phyloP scores from a whole-genome alignment of 2,329 filamentous ascomycete genomes.

The Pseudonectria buxi region DNA sequence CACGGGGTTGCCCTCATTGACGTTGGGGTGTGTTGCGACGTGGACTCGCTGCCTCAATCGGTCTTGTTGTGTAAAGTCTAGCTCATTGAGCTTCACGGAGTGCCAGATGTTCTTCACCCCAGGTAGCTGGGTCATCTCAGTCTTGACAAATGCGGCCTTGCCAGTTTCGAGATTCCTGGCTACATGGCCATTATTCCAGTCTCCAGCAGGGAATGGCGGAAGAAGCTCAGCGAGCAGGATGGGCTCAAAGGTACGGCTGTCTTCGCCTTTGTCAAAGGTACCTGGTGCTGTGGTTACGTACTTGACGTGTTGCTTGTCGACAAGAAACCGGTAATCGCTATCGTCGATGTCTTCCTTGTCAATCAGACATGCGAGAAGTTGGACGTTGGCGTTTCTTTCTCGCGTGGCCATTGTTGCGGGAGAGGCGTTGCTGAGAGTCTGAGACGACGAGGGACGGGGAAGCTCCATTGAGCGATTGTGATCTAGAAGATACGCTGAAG shows the following conservation, averaged over 20 bases:
- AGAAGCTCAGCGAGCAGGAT: constrained; percentile 18
- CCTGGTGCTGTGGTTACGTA: constrained; percentile 19
- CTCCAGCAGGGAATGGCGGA: constrained; percentile 19
- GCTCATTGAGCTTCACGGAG: constrained; percentile 16
- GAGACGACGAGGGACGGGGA: neutral
- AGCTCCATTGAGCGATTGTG: constrained; percentile 1
- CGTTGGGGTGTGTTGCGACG: constrained; percentile 16
- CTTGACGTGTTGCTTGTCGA: constrained; percentile 18
- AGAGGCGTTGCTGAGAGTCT: constrained; percentile 1
- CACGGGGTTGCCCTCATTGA: constrained; percentile 17
- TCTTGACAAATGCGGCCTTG: constrained; percentile 11
- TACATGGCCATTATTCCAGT: constrained; percentile 18
- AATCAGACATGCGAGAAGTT: constrained; percentile 20
- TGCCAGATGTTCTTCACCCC: constrained; percentile 16
- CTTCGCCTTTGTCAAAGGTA: constrained; percentile 16
- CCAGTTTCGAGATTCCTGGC: constrained; percentile 13
- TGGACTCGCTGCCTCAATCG: constrained; percentile 18
- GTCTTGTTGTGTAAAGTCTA: constrained; percentile 17
- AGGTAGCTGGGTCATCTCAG: constrained; percentile 13
- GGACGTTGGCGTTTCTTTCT: constrained; percentile 16
- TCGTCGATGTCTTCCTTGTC: constrained; percentile 15
- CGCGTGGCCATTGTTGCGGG: constrained; percentile 1
- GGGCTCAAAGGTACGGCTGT: constrained; percentile 21
- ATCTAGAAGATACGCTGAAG: constrained; percentile 1
- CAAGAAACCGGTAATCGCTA: constrained; percentile 23